Evolutionary conservation across 1,284 basidiomycete genomes (phyloP).

Genomic region (Leccinum solheimii): DNA sequence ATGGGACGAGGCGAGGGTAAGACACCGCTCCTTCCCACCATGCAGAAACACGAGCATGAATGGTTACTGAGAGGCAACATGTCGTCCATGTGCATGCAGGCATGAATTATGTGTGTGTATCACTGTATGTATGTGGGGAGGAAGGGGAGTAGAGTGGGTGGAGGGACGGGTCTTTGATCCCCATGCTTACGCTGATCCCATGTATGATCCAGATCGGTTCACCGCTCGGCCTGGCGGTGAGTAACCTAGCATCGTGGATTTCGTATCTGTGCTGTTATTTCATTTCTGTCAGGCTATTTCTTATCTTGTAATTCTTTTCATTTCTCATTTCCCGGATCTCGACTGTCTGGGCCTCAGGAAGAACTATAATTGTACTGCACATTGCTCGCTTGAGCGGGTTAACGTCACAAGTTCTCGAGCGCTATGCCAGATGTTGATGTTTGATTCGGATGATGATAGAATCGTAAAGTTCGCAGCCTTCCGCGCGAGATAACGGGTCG

Average conservation of each 20-base stretch:
- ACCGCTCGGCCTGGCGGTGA: conserved; percentile 6
- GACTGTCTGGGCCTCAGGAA: neutral
- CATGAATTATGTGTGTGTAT: neutral
- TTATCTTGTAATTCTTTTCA: conserved; percentile 9
- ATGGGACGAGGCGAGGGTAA: conserved; percentile 14
- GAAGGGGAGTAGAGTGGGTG: neutral
- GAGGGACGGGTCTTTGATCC: neutral
- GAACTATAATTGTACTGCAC: neutral
- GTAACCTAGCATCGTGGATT: conserved; percentile 10
- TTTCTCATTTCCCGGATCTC: conserved; percentile 29
- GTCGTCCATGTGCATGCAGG: conserved; percentile 19
- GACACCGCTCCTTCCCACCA: conserved; percentile 29
- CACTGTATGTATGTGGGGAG: neutral
- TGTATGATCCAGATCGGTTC: conserved; percentile 14
- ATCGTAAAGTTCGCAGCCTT: conserved; percentile 20
- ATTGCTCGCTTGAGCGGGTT: conserved; percentile 9
- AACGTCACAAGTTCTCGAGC: conserved; percentile 14
- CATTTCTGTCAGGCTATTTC: conserved; percentile 3
- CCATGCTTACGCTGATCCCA: conserved; percentile 15
- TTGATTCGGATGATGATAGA: neutral
- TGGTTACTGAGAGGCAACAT: conserved; percentile 11
- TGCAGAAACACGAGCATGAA: conserved; percentile 13
- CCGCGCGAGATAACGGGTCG: conserved; percentile 6
- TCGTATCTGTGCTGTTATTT: conserved; percentile 11
- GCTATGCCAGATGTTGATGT: neutral